These are phyloP conservation scores for Trichoderma sp. DNA, from an alignment of 2,329 filamentous ascomycete genomes.

Conservation along the genomic window DNA sequence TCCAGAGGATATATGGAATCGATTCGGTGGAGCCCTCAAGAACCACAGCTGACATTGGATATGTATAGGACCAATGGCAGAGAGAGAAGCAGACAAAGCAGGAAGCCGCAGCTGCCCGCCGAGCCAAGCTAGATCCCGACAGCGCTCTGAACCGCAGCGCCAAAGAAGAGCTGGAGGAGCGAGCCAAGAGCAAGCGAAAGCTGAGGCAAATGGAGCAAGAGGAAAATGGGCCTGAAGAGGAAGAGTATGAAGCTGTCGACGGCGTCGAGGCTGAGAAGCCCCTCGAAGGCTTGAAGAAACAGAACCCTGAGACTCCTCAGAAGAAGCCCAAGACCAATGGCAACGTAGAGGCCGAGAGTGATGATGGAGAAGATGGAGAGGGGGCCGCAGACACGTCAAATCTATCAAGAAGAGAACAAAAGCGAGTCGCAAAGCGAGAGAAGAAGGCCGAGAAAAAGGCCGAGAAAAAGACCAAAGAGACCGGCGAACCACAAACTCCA, in stretches of 20 bases:
- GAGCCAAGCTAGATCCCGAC: conserved; percentile 88
- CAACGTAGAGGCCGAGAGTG: conserved; percentile 4
- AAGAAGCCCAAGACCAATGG: conserved; percentile 56
- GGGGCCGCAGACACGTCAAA: conserved; percentile 48
- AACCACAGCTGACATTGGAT: conserved; percentile 1
- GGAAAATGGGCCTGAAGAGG: conserved; percentile 47
- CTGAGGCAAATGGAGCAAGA: conserved; percentile 64
- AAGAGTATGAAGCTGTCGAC: conserved; percentile 51
- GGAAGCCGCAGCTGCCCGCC: conserved; percentile 78
- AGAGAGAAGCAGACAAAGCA: conserved; percentile 95
- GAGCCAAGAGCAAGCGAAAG: conserved; percentile 77
- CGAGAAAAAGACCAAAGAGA: conserved; percentile 37
- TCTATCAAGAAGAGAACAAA: conserved; percentile 57
- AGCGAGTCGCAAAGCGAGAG: conserved; percentile 54
- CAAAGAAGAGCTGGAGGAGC: conserved; percentile 90
- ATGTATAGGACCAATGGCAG: conserved; percentile 79
- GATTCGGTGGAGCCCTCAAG: background rate
- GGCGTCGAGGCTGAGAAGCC: conserved; percentile 65
- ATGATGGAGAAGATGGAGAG: conserved; percentile 35
- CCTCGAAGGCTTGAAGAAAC: conserved; percentile 63
- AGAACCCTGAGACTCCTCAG: conserved; percentile 49
- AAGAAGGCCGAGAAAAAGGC: conserved; percentile 44
- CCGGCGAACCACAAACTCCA: conserved; percentile 23
- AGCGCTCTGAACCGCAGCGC: conserved; percentile 79
- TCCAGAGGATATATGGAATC: background rate